Conservation (phyloP, 352 stramenopile genomes). For the Hyaloperonospora arabidopsidis region DNA sequence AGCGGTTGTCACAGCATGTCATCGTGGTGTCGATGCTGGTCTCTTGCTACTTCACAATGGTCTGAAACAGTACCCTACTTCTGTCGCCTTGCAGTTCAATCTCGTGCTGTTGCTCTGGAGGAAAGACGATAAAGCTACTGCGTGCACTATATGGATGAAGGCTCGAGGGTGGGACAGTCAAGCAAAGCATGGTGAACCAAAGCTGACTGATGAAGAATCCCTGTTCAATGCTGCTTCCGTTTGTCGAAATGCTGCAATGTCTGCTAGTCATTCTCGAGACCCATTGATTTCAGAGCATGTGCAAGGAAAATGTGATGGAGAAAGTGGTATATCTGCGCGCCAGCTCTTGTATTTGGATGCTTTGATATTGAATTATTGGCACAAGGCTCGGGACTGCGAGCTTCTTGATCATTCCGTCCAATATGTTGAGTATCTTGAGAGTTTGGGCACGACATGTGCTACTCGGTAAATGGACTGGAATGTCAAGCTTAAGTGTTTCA, state of each 20-base stretch:
- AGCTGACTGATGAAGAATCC: neutral
- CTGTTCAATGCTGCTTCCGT: slow-evolving; percentile 12
- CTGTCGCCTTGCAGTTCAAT: slow-evolving; percentile 56
- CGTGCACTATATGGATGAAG: slow-evolving; percentile 64
- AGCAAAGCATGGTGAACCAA: slow-evolving; percentile 18
- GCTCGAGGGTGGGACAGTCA: slow-evolving; percentile 43
- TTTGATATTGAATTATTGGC: slow-evolving; percentile 51
- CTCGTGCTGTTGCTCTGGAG: slow-evolving; percentile 70
- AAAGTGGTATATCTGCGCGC: slow-evolving; percentile 28
- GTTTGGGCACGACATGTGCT: slow-evolving; percentile 9
- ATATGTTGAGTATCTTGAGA: slow-evolving; percentile 49
- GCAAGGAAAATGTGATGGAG: slow-evolving; percentile 14
- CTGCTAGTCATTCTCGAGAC: slow-evolving; percentile 1
- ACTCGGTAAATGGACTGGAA: neutral
- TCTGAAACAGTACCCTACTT: slow-evolving; percentile 33
- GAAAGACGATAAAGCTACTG: slow-evolving; percentile 32
- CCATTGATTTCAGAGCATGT: slow-evolving; percentile 42
- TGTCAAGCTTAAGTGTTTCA: no score
- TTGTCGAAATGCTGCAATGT: slow-evolving; percentile 26
- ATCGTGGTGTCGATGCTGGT: slow-evolving; percentile 27
- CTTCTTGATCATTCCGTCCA: slow-evolving; percentile 27
- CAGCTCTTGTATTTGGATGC: slow-evolving; percentile 60
- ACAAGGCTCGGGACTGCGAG: slow-evolving; percentile 21
- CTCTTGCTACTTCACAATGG: slow-evolving; percentile 42
- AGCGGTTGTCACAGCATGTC: slow-evolving; percentile 43